Evolutionary conservation across 176 grass and related monocot genomes (phyloP), one percentile per base, ranked within the genome.

Genomic region (Musa itinerans): DNA sequence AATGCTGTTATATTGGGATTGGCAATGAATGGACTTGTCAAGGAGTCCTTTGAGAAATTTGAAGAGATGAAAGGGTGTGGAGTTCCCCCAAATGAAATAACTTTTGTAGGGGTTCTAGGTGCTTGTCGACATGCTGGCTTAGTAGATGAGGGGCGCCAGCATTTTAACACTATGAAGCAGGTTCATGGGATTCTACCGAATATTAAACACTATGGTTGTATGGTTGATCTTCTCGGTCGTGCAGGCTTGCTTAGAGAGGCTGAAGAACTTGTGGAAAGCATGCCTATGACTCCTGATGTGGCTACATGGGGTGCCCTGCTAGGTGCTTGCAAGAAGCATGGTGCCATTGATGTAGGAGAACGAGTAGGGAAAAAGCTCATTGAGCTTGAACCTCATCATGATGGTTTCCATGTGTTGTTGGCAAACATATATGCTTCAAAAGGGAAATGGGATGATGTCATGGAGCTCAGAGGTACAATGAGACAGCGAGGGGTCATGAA

Each of bases 151-250:
- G 90, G 90, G 25, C 86, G 80, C 9, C 82, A 78, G 20, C 88
- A 89, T 82, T 95, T 97, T 79, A 79, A 87, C 15, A 82, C 87
- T 67, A 97, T 97, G 93, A 81, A 78, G 67, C 29, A 85, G 50
- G 85, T 82, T 69, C 90, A 97, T 80, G 76, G 69, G 72, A 93
- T 97, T 76, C 11, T 62, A 76, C 88, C 90, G 22, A 93, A 98
- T 78, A 88, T 81, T 73, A 89, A 81, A 78, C 88, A 97, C 70
- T 97, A 85, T 52, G 83, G 90, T 80, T 97, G 94, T 85, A 93
- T 97, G 90, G 81, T 97, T 55, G 93, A 97, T 93, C 90, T 97
- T 54, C 74, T 97, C 81, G 87, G 93, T 66, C 87, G 81, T 83
- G 93, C 68, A 12, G 68, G 68, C 48, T 85, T 86, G 78, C 83